Conservation (phyloP, 1,284 basidiomycete genomes). For the Phylloboletellus chloephorus region DNA sequence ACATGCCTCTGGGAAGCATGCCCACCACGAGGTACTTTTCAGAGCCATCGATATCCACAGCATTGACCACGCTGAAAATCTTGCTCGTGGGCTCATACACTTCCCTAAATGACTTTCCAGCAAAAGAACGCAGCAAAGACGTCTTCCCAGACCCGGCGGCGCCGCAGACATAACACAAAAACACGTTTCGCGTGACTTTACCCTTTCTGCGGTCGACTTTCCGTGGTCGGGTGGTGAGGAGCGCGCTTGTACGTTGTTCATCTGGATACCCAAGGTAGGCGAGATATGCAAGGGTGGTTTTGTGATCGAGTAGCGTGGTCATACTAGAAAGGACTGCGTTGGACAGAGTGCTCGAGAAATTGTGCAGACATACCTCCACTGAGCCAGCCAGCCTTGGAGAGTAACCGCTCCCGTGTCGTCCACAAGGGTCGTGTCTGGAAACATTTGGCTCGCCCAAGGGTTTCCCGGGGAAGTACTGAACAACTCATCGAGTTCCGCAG, state of each 20-base stretch:
- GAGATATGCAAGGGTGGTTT: conserved; percentile 91
- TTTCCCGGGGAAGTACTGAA: conserved; percentile 95
- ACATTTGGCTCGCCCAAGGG: conserved; percentile 83
- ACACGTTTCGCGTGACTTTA: conserved; percentile 84
- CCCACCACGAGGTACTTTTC: conserved; percentile 95
- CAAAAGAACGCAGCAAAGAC: conserved; percentile 78
- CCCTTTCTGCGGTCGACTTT: conserved; percentile 85
- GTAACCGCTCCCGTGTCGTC: conserved; percentile 90
- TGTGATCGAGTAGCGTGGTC: conserved; percentile 93
- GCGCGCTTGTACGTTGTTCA: conserved; percentile 70
- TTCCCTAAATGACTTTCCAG: conserved; percentile 70
- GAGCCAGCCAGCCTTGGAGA: conserved; percentile 95
- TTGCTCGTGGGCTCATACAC: conserved; percentile 85
- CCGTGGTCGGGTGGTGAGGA: conserved; percentile 77
- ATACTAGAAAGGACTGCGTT: conserved; percentile 53
- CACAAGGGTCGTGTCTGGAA: conserved; percentile 86
- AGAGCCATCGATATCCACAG: conserved; percentile 89
- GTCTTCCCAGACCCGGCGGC: conserved; percentile 97
- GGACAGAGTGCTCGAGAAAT: neutral
- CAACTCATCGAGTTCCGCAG: conserved; percentile 80
- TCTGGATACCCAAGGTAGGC: conserved; percentile 87
- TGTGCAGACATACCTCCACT: conserved; percentile 78
- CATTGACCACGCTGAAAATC: conserved; percentile 89
- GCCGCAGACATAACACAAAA: conserved; percentile 89
- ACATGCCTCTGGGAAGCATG: conserved; percentile 14